These are phyloP conservation scores for Globisporangium solare DNA, from an alignment of 352 stramenopile genomes.

Conservation along the genomic window DNA sequence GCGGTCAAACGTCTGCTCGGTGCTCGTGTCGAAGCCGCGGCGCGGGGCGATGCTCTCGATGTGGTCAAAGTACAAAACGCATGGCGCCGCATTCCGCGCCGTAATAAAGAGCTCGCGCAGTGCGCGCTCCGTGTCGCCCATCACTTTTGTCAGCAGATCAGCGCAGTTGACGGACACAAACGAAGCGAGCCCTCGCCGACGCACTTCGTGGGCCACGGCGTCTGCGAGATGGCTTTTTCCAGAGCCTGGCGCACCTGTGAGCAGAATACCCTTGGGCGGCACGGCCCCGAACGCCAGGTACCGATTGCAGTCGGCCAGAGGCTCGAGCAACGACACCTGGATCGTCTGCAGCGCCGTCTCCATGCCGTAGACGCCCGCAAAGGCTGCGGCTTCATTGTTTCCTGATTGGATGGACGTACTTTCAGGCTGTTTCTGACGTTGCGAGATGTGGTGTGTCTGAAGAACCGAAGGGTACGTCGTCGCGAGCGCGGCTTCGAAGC, in stretches of 20 bases:
- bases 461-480: conserved; percentile 94
- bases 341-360: conserved; percentile 96
- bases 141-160: conserved; percentile 88
- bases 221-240: conserved; percentile 96
- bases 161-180: conserved; percentile 88
- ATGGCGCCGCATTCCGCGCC: conserved; percentile 81
- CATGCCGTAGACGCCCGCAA: conserved; percentile 93
- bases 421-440: conserved; percentile 31
- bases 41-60: conserved; percentile 87
- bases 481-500: conserved; percentile 87
- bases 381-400: conserved; percentile 15
- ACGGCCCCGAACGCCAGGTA: conserved; percentile 97
- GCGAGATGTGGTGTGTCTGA: conserved; percentile 93
- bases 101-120: conserved; percentile 86
- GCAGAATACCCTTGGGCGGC: conserved; percentile 95
- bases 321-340: conserved; percentile 96
- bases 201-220: conserved; percentile 56
- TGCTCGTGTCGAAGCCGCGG: conserved; percentile 88
- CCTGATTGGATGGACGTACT: conserved; percentile 24
- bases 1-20: conserved; percentile 89
- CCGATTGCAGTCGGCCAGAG: conserved; percentile 92
- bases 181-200: conserved; percentile 55
- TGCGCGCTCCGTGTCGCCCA: conserved; percentile 87
- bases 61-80: conserved; percentile 90
- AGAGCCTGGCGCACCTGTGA: conserved; percentile 97